A percentile compares a stretch with the other conserved stretches of the same genome.
Evolutionary conservation across 2,329 filamentous ascomycete species (phyloP).

Genomic region (Colletotrichum viniferum): DNA sequence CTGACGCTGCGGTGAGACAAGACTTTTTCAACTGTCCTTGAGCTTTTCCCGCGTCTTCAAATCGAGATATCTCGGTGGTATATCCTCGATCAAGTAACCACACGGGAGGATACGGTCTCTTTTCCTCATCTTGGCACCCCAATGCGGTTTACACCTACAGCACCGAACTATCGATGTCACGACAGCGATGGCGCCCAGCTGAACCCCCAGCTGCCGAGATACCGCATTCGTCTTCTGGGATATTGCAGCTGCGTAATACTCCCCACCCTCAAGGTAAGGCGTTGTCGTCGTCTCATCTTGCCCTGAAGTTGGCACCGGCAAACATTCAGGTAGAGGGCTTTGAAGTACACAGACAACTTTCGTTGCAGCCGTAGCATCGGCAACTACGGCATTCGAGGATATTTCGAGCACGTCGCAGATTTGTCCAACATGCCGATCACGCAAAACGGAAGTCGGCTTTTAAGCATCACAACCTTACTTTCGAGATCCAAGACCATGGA

Average conservation of each 20-base stretch:
- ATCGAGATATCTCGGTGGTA: background rate
- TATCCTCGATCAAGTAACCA: background rate
- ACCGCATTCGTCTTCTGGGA: background rate
- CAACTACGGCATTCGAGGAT: background rate
- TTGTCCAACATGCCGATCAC: background rate
- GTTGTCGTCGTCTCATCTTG: background rate
- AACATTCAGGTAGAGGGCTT: background rate
- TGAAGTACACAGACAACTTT: background rate
- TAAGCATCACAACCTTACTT: background rate
- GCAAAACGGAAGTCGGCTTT: background rate
- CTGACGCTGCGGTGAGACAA: background rate
- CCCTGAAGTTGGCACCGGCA: background rate
- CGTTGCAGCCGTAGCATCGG: background rate
- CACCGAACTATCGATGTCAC: background rate
- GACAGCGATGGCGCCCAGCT: background rate
- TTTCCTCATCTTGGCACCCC: background rate
- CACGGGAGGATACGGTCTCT: background rate
- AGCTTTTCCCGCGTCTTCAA: background rate
- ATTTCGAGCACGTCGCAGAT: background rate
- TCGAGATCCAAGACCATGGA: background rate
- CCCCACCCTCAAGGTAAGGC: background rate
- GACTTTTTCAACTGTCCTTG: background rate
- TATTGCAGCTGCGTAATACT: background rate
- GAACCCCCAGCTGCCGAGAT: background rate
- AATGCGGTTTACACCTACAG: background rate